These are phyloP conservation scores for Aspergillus leporis DNA, from an alignment of 495 filamentous ascomycete genomes.

Conservation along the genomic window DNA sequence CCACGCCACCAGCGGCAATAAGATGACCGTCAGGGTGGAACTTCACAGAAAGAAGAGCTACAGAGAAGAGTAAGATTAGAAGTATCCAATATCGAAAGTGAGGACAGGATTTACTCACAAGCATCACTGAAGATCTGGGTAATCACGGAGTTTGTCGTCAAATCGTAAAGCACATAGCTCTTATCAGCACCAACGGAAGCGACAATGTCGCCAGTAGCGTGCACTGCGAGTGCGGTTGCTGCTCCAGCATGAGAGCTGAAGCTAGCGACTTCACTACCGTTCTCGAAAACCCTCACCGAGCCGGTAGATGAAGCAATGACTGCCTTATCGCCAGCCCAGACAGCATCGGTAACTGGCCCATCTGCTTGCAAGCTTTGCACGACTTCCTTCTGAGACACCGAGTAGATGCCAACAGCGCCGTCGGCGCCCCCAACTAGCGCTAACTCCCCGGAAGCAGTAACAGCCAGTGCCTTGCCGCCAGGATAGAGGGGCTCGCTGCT, in stretches of 20 bases:
- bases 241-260: constrained; percentile 80
- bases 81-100: neutral
- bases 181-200: constrained; percentile 90
- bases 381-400: constrained; percentile 67
- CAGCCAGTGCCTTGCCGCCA: constrained; percentile 63
- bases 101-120: constrained; percentile 55
- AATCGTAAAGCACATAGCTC: constrained; percentile 89
- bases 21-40: constrained; percentile 97
- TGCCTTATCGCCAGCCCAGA: constrained; percentile 72
- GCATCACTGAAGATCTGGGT: constrained; percentile 79
- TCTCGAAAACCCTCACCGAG: constrained; percentile 73
- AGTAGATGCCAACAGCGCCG: constrained; percentile 77
- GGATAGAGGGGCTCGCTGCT: constrained; percentile 64
- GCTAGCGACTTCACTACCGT: constrained; percentile 60
- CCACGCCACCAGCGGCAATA: constrained; percentile 75
- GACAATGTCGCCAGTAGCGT: constrained; percentile 81
- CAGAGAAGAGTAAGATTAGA: constrained; percentile 14
- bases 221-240: constrained; percentile 73
- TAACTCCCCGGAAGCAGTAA: constrained; percentile 64
- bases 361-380: constrained; percentile 64
- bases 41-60: constrained; percentile 73
- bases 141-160: constrained; percentile 62
- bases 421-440: constrained; percentile 79
- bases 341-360: constrained; percentile 73
- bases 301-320: constrained; percentile 77